Evolutionary conservation across 2,329 filamentous ascomycete species (phyloP).

Genomic region (Venturia carpophila): DNA sequence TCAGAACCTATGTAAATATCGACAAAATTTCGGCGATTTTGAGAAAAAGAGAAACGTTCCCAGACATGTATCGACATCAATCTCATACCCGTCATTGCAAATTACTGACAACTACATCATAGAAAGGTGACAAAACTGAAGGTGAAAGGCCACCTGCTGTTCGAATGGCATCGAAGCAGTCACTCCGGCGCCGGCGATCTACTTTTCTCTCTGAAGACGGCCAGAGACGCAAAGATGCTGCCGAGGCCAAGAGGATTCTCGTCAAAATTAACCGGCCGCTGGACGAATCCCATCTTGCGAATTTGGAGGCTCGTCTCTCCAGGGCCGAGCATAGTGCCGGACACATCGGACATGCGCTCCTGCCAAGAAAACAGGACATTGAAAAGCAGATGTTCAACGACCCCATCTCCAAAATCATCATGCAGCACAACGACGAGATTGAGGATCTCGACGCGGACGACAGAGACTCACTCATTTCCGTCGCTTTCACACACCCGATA

Average conservation of each 20-base stretch:
- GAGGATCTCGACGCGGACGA: constrained; percentile 89
- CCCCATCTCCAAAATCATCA: constrained; percentile 18
- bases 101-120: not conserved
- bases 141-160: not conserved
- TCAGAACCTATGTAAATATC: not conserved
- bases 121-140: not conserved
- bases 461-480: constrained; percentile 64
- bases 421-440: constrained; percentile 67
- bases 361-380: constrained; percentile 28
- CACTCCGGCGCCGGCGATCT: not conserved
- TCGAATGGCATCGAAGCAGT: not conserved
- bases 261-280: constrained; percentile 16
- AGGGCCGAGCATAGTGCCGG: not conserved
- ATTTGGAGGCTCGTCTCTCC: constrained; percentile 5
- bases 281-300: constrained; percentile 7
- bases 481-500: constrained; percentile 16
- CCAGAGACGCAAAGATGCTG: constrained; percentile 13
- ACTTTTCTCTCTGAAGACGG: not conserved
- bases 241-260: constrained; percentile 13
- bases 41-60: not conserved
- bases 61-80: not conserved
- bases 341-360: constrained; percentile 11
- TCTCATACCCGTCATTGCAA: not conserved
- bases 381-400: constrained; percentile 51
- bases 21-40: not conserved